Base-by-base conservation (phyloP, 169 alveolate genomes). In the Perkinsus olseni region DNA sequence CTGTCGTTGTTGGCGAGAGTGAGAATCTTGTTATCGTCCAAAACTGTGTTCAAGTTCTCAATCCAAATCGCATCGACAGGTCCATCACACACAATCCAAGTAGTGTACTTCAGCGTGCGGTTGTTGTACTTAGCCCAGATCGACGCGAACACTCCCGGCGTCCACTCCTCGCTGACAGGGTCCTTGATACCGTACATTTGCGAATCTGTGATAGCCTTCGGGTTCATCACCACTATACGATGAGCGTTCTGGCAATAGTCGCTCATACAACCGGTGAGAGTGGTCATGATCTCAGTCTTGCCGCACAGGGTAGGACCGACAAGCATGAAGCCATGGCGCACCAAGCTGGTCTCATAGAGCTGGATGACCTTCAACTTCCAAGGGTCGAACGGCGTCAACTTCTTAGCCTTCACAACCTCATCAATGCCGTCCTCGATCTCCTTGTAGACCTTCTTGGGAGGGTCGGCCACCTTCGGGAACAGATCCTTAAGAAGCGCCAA, bases 21-120 rank as follows among this genome's bases (percentile, higher is more conserved):
- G 74, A 97, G 96, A 91, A 98, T 98, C 96, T 98, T 98, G 96
- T 98, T 98, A 95, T 98, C 99, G 94, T 98, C 99, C 92, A 98
- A 96, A 92, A 98, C 99, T n/a, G 99, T 97, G 96, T 98, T 98
- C n/a, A n/a, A n/a, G n/a, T n/a, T n/a, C n/a, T n/a, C n/a, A n/a
- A n/a, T n/a, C n/a, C n/a, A n/a, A n/a, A n/a, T n/a, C n/a, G 99
- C 98, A 95, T 98, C 99, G 92, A 98, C 99, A 40, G 99, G 99
- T 10, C 99, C 99, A 95, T 98, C 99, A 95, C 99, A 98, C 91
- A 96, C 96, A 82, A 98, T 97, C 99, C 99, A 98, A 92, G 99
- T 97, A 92, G 96, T 97, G 96, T 96, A 97, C 95, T 97, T 98
- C 92, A 94, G 93, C 38, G 96, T 93, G 92, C 98, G 97, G 95